Evolutionary conservation across 208 protist genomes (phyloP).

Genomic region (Porcisia deanei): DNA sequence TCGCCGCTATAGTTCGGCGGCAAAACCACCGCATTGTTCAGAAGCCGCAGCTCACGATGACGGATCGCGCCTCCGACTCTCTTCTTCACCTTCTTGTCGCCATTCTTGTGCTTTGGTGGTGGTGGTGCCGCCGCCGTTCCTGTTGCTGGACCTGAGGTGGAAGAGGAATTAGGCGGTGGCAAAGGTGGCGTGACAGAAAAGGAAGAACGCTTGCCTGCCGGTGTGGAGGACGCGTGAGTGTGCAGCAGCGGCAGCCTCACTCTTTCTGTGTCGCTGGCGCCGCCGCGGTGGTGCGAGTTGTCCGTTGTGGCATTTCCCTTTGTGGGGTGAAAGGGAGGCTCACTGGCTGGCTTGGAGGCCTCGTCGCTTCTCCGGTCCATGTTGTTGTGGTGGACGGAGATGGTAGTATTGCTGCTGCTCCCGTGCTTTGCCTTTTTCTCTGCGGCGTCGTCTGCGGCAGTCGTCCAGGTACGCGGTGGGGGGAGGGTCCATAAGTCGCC

Average conservation of each 20-base stretch:
- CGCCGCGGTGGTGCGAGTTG: neutral
- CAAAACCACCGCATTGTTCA: conserved; percentile 19
- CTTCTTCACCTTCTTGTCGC: neutral
- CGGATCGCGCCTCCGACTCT: neutral
- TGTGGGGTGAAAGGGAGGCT: neutral
- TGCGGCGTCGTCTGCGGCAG: conserved; percentile 2
- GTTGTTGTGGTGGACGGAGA: neutral
- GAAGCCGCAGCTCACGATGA: neutral
- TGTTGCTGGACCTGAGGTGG: neutral
- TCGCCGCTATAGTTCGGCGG: conserved; percentile 32
- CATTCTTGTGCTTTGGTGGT: neutral
- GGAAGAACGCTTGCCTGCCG: neutral
- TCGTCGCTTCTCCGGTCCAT: neutral
- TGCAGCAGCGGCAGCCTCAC: neutral
- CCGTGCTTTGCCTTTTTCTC: neutral
- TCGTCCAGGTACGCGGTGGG: neutral
- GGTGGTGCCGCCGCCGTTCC: neutral
- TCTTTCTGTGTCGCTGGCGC: neutral
- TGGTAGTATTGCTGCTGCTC: neutral
- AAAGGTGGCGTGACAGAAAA: neutral
- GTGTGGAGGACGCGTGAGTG: neutral
- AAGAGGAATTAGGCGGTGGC: neutral
- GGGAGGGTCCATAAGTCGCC: conserved; percentile 8
- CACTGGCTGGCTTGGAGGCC: neutral
- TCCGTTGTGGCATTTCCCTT: conserved; percentile 2